Conservation (phyloP, 2,329 filamentous ascomycete genomes). For the Ophioceras dolichostomum region DNA sequence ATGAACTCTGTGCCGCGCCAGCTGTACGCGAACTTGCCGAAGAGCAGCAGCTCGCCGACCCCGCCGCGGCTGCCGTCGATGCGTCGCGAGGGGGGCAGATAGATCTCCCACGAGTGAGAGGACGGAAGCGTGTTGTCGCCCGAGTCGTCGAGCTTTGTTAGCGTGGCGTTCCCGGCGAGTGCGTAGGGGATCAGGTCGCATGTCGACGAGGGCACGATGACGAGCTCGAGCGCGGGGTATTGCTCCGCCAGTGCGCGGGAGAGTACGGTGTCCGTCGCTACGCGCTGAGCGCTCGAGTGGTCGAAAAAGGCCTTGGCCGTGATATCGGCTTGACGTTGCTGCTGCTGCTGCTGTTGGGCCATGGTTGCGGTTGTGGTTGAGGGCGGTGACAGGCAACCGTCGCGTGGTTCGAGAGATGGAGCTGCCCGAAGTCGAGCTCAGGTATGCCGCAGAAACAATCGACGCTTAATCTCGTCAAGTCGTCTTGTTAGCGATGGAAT, state of each 20-base stretch:
- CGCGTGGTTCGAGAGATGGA: no score
- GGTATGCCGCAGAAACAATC: no score
- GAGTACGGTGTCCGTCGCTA: constrained; percentile 30
- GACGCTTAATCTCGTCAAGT: no score
- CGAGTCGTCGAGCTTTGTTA: constrained; percentile 14
- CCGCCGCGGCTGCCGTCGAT: constrained; percentile 23
- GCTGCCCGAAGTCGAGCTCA: no score
- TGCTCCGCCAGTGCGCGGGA: constrained; percentile 24
- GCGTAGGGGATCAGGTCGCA: constrained; percentile 30
- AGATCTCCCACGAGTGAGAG: constrained; percentile 24
- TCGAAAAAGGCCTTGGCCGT: constrained; percentile 18
- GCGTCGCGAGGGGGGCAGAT: constrained; percentile 26
- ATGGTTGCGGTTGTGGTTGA: background rate
- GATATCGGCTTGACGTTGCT: background rate
- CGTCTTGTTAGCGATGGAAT: no score
- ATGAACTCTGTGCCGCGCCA: constrained; percentile 30
- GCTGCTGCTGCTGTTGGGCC: no score
- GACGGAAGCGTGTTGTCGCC: constrained; percentile 17
- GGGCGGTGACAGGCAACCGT: no score
- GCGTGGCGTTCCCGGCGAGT: constrained; percentile 22
- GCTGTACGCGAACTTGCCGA: constrained; percentile 28
- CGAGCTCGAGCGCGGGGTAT: constrained; percentile 29
- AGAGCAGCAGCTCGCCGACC: constrained; percentile 19
- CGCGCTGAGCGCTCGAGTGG: constrained; percentile 25
- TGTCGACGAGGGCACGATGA: constrained; percentile 19